phyloP scores from a whole-genome alignment of 2,329 filamentous ascomycete genomes.

The Colletotrichum shisoi region DNA sequence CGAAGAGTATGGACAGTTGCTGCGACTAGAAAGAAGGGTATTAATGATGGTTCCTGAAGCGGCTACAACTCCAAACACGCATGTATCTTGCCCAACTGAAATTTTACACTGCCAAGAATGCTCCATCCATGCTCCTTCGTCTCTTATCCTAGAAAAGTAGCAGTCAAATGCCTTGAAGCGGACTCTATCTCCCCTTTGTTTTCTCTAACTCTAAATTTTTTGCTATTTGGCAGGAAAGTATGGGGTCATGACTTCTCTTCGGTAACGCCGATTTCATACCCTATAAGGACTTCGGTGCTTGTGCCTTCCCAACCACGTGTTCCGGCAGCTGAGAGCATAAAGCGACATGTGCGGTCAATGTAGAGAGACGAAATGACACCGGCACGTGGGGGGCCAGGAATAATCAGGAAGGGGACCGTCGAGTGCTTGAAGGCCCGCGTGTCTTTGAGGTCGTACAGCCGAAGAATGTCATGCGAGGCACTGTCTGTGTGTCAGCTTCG shows the following conservation, averaged over 20 bases:
- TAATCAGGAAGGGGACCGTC: constrained; percentile 91
- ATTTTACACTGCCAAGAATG: not conserved
- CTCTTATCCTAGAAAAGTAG: not conserved
- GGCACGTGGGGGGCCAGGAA: constrained; percentile 83
- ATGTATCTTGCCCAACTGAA: not conserved
- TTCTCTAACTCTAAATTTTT: not conserved
- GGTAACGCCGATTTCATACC: constrained; percentile 79
- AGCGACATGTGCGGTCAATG: constrained; percentile 85
- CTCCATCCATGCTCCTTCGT: not conserved
- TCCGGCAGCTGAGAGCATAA: constrained; percentile 90
- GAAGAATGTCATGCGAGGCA: constrained; percentile 90
- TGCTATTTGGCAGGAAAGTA: not conserved
- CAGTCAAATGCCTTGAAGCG: not conserved
- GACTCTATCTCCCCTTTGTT: not conserved
- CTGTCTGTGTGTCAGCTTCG: constrained; percentile 52
- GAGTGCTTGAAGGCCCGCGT: constrained; percentile 73
- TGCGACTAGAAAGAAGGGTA: constrained; percentile 15
- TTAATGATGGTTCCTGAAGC: constrained; percentile 1
- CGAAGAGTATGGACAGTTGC: not conserved
- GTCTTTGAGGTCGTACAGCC: constrained; percentile 86
- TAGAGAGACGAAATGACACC: constrained; percentile 88
- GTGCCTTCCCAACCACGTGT: constrained; percentile 95
- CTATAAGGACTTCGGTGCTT: constrained; percentile 87
- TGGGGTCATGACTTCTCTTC: constrained; percentile 27
- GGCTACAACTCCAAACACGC: not conserved